A percentile compares a stretch with the other conserved stretches of the same genome.
Conservation (phyloP, 371 early-diverging fungal species). For the Mycotypha africana region DNA sequence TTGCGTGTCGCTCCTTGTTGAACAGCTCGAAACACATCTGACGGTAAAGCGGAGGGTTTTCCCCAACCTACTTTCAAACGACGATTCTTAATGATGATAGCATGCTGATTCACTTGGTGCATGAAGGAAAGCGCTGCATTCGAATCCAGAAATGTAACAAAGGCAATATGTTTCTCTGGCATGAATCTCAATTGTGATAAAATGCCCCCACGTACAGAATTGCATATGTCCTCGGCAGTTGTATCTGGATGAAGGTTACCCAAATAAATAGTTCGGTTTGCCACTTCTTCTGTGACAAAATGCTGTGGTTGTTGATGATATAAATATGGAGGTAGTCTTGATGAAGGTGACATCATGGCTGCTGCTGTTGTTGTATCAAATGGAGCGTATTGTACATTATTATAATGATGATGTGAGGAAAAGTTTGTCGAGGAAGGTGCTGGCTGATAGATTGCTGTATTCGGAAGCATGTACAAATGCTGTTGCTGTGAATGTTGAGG, state of each 20-base stretch:
- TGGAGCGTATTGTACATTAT: too few species aligned
- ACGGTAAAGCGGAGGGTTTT: conserved; percentile 56
- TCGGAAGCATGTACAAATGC: too few species aligned
- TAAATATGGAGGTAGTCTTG: too few species aligned
- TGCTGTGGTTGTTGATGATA: too few species aligned
- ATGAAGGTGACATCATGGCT: too few species aligned
- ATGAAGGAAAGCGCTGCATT: conserved; percentile 55
- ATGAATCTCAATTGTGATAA: conserved; percentile 68
- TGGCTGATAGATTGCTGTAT: too few species aligned
- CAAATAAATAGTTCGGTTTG: conserved; percentile 76
- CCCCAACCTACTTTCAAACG: conserved; percentile 80
- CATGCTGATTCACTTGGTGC: conserved; percentile 48
- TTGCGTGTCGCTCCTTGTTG: conserved; percentile 72
- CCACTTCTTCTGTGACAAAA: too few species aligned
- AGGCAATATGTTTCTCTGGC: conserved; percentile 75
- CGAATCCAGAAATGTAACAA: conserved; percentile 80
- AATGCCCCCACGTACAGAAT: conserved; percentile 81
- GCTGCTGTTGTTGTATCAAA: too few species aligned
- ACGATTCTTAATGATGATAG: conserved; percentile 62
- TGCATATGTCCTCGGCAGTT: conserved; percentile 76
- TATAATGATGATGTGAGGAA: too few species aligned
- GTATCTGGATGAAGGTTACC: conserved; percentile 72
- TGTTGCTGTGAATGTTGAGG: too few species aligned
- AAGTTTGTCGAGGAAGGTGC: too few species aligned
- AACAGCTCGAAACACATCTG: conserved; percentile 53